A percentile compares a stretch with the other conserved stretches of the same genome.
These are phyloP conservation scores for Mycogone perniciosa DNA, from an alignment of 2,329 filamentous ascomycete genomes.

Conservation along the genomic window DNA sequence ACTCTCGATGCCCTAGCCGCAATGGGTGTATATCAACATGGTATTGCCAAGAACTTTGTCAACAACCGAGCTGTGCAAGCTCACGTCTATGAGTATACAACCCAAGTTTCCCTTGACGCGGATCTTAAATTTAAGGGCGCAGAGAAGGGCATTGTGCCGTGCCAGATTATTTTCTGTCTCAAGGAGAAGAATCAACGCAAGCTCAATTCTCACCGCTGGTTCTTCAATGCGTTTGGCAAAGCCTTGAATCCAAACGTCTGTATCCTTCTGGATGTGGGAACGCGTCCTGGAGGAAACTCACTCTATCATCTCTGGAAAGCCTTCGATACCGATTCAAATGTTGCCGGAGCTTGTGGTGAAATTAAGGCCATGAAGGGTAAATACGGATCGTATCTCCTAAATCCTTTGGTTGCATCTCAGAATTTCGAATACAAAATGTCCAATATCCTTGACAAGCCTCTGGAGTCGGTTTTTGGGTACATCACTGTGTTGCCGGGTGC, in stretches of 20 bases:
- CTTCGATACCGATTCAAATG: constrained; percentile 95
- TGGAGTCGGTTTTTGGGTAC: constrained; percentile 96
- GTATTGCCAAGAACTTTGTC: constrained; percentile 97
- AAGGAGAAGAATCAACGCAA: constrained; percentile 98
- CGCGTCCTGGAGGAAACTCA: constrained; percentile 78
- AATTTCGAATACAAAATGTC: constrained; percentile 99
- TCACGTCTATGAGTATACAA: constrained; percentile 98
- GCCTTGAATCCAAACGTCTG: constrained; percentile 94
- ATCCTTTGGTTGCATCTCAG: constrained; percentile 91
- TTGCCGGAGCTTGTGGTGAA: constrained; percentile 92
- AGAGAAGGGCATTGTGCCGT: constrained; percentile 96
- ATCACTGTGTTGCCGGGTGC: constrained; percentile 96
- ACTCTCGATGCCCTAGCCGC: constrained; percentile 92
- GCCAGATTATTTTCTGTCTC: constrained; percentile 96
- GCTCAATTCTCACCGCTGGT: constrained; percentile 97
- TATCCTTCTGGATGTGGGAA: constrained; percentile 93
- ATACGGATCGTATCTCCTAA: constrained; percentile 74
- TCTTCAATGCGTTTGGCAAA: constrained; percentile 95
- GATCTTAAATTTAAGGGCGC: constrained; percentile 98
- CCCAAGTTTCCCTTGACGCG: constrained; percentile 90
- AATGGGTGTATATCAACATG: constrained; percentile 96
- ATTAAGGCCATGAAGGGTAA: constrained; percentile 96
- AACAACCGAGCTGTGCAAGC: constrained; percentile 93
- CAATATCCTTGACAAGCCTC: constrained; percentile 94
- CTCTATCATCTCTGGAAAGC: constrained; percentile 99